These are phyloP conservation scores for Yamadazyma dendronema DNA, from an alignment of 1,139 yeast species.

Conservation along the genomic window DNA sequence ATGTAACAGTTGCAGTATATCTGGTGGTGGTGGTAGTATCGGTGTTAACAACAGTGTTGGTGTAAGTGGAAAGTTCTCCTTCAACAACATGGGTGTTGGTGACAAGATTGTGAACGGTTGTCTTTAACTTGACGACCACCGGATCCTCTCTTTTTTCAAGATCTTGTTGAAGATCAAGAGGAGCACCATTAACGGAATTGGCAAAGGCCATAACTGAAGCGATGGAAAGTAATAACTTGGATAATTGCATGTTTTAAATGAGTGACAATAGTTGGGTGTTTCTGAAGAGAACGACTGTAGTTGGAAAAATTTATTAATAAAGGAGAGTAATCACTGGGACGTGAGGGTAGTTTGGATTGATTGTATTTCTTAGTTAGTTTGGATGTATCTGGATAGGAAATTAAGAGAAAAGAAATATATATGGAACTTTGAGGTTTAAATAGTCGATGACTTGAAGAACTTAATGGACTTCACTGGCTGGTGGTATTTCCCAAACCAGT, in stretches of 20 bases:
- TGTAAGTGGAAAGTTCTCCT: conserved; percentile 30
- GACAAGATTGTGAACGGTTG: conserved; percentile 34
- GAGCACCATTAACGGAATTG: conserved; percentile 25
- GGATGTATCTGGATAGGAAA: background rate
- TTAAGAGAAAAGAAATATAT: too few relatives aligned
- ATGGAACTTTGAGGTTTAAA: too few relatives aligned
- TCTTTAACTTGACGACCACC: conserved; percentile 35
- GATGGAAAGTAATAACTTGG: conserved; percentile 25
- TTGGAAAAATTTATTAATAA: conserved; percentile 5
- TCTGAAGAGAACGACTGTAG: conserved; percentile 10
- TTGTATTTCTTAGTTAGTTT: background rate
- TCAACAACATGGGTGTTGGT: conserved; percentile 35
- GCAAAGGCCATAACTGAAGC: conserved; percentile 5
- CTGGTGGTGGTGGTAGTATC: conserved; percentile 39
- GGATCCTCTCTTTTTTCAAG: conserved; percentile 22
- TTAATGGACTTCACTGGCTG: too few relatives aligned
- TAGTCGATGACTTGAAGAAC: too few relatives aligned
- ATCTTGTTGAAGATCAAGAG: conserved; percentile 15
- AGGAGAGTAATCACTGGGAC: conserved; percentile 11
- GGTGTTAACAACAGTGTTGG: conserved; percentile 30
- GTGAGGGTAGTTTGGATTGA: background rate
- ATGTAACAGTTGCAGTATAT: conserved; percentile 47
- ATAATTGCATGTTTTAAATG: conserved; percentile 31
- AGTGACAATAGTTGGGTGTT: conserved; percentile 19
- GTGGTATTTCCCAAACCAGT: too few relatives aligned